Percentiles rank a stretch among this genome's conserved stretches.
Conservation (phyloP, 2,329 filamentous ascomycete species). For the Nigrospora oryzae region DNA sequence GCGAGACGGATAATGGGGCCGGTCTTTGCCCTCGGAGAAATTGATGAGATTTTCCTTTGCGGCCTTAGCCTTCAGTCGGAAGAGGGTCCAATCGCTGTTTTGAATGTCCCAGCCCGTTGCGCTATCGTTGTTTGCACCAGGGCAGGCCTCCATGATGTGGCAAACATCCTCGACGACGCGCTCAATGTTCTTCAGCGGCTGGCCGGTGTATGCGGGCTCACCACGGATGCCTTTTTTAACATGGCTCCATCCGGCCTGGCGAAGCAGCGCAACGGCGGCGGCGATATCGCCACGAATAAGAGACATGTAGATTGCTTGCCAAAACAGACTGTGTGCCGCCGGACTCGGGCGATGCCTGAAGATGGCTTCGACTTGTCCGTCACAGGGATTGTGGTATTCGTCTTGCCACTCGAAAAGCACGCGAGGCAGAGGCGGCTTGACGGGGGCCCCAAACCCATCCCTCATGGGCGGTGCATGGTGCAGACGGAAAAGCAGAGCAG, state of each 20-base stretch:
- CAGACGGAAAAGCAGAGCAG: slow-evolving; percentile 67
- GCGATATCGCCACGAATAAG: slow-evolving; percentile 67
- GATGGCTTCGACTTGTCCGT: slow-evolving; percentile 57
- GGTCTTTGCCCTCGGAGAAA: slow-evolving; percentile 69
- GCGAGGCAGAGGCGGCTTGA: slow-evolving; percentile 55
- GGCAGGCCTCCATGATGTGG: slow-evolving; percentile 64
- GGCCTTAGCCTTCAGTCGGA: slow-evolving; percentile 65
- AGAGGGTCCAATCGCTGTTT: slow-evolving; percentile 74
- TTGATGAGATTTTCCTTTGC: slow-evolving; percentile 63
- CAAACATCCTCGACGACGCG: slow-evolving; percentile 62
- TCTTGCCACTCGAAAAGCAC: slow-evolving; percentile 79
- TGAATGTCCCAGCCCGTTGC: slow-evolving; percentile 62
- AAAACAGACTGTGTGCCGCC: slow-evolving; percentile 69
- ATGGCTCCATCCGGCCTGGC: slow-evolving; percentile 68
- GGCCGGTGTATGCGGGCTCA: slow-evolving; percentile 61
- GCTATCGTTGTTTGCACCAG: slow-evolving; percentile 52
- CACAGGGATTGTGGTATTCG: slow-evolving; percentile 63
- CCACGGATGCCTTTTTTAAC: slow-evolving; percentile 61
- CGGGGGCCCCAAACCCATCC: slow-evolving; percentile 26
- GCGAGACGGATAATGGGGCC: slow-evolving; percentile 20
- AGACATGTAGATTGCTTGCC: slow-evolving; percentile 71
- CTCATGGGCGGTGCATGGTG: slow-evolving; percentile 54
- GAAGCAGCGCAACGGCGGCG: slow-evolving; percentile 60
- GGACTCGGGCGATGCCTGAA: slow-evolving; percentile 60
- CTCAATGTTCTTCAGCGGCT: slow-evolving; percentile 70